Base-by-base conservation (phyloP, 1,284 basidiomycete genomes). In the Puccinia coronata region DNA sequence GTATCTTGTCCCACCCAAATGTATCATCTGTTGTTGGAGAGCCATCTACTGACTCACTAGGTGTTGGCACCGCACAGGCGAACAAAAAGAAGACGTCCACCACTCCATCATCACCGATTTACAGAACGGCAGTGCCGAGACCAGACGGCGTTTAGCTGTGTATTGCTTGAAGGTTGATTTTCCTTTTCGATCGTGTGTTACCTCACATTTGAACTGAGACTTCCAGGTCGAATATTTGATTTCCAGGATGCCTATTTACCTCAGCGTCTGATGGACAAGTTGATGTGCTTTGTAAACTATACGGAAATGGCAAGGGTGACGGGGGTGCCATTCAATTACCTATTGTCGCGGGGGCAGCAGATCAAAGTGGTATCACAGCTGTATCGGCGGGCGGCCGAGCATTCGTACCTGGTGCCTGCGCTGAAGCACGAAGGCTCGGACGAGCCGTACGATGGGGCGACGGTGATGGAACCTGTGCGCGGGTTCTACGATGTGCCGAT, bases 211-310 rank as follows among this genome's bases (percentile, higher is more conserved):
- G 23, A 63, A 59, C 63, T 75, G 14, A 4, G 1, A 25, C 51
- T 82, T 57, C 78, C 36, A 2, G 36, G 5, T 41, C 20, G 61
- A 14, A 2, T 34, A 73, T 53, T 14, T n/a, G n/a, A n/a, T n/a
- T 11, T n/a, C 18, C 82, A 96, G 95, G 95, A 98, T 88, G 95
- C 96, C 0, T 98, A 98, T 85, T 90, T 98, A 23, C 96, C 95
- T 0, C 95, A 98, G 87, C 89, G 95, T 69, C 87, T 98, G 55
- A 89, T 98, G 86, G 95, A 98, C 86, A 97, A 97, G 85, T 89
- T 98, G 57, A 97, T 98, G 96, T 97, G 94, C 83, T 95, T 98
- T 84, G 92, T 98, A 86, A 98, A 98, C 86, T 97, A 96, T 85
- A 92, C 91, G 49, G 95, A 98, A 86, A 95, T 98, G 94, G 90